Conservation (phyloP, 2,329 filamentous ascomycete genomes). For the Trichoderma koningii region DNA sequence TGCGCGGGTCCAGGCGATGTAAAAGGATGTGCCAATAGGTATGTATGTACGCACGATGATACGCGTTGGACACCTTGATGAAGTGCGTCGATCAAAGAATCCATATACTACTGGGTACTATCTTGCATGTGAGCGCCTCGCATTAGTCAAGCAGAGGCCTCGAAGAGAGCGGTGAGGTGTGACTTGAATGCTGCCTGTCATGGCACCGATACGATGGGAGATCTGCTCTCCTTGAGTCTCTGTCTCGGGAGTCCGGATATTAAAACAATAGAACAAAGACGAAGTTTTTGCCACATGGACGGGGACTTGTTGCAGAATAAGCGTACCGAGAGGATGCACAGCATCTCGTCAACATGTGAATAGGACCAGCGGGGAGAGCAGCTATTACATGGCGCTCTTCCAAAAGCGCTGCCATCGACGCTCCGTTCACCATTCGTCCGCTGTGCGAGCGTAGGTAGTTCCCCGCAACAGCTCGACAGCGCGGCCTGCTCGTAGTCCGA, state of each 20-base stretch:
- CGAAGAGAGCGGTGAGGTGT: neutral
- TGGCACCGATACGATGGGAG: too few relatives aligned
- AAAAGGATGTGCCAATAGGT: too few relatives aligned
- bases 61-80: too few relatives aligned
- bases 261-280: too few relatives aligned
- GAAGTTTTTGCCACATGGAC: too few relatives aligned
- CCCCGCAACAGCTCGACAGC: conserved; percentile 16
- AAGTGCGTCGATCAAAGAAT: neutral
- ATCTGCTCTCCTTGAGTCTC: too few relatives aligned
- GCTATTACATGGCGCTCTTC: neutral
- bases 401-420: neutral
- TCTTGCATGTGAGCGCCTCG: too few relatives aligned
- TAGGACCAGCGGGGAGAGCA: neutral
- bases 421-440: too few relatives aligned
- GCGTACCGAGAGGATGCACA: neutral
- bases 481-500: conserved; percentile 3
- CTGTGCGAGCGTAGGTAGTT: neutral
- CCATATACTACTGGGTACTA: neutral
- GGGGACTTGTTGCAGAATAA: too few relatives aligned
- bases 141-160: neutral
- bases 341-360: neutral
- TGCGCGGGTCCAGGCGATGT: too few relatives aligned
- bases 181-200: neutral
- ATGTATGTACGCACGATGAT: too few relatives aligned
- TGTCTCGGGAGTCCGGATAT: too few relatives aligned